phyloP scores from a whole-genome alignment of 2,329 filamentous ascomycete species.

The Hypoxylon sp. region DNA sequence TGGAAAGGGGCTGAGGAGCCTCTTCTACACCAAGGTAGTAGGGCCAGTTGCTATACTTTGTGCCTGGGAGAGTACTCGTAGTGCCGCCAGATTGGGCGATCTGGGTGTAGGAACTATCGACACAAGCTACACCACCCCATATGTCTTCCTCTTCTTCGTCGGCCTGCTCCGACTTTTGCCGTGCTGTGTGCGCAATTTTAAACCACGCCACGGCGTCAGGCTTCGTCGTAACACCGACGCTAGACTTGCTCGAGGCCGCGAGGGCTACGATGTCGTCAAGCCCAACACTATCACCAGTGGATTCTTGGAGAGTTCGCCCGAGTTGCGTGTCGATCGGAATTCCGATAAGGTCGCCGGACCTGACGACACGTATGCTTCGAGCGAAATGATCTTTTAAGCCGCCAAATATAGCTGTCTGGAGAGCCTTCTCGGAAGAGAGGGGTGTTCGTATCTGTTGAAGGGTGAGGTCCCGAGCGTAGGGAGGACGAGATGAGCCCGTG shows the following conservation, averaged over 20 bases:
- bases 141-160: conserved; percentile 70
- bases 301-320: conserved; percentile 81
- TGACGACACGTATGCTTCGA: conserved; percentile 79
- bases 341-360: conserved; percentile 86
- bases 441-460: conserved; percentile 90
- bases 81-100: conserved; percentile 93
- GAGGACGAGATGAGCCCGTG: conserved; percentile 63
- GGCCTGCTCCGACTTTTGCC: conserved; percentile 58
- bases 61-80: conserved; percentile 79
- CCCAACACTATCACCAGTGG: conserved; percentile 65
- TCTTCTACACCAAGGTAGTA: conserved; percentile 85
- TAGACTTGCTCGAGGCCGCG: conserved; percentile 55
- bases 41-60: conserved; percentile 80
- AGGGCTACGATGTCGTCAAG: conserved; percentile 75
- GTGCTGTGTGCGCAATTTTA: conserved; percentile 78
- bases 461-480: conserved; percentile 77
- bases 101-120: conserved; percentile 85
- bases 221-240: conserved; percentile 42
- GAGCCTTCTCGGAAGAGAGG: conserved; percentile 80
- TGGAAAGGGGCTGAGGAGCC: conserved; percentile 59
- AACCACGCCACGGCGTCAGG: conserved; percentile 86
- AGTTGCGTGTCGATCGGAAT: conserved; percentile 88
- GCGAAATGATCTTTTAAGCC: conserved; percentile 91
- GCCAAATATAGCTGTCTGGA: conserved; percentile 86
- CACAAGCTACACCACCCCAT: conserved; percentile 87